Evolutionary conservation across 1,139 yeast species (phyloP).

Genomic region (Meyerozyma athensensis): DNA sequence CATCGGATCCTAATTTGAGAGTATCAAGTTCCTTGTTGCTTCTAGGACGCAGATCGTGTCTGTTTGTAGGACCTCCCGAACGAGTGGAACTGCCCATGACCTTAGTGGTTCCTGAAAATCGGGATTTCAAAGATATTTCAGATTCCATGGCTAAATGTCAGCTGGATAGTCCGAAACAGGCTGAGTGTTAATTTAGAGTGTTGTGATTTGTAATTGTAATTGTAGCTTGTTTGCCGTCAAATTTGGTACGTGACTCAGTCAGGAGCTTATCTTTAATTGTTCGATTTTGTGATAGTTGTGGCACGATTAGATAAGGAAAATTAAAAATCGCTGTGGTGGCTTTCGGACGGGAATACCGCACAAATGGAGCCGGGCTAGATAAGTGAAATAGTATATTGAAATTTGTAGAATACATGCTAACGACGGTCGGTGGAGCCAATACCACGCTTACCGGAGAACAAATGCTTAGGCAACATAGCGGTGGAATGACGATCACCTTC

Average conservation of each 20-base stretch:
- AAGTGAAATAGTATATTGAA: background rate
- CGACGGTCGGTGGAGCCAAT: constrained; percentile 74
- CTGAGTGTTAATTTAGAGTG: background rate
- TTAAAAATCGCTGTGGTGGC: background rate
- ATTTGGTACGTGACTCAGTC: background rate
- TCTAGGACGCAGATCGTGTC: constrained; percentile 2
- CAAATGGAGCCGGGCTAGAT: background rate
- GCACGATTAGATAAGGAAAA: constrained; percentile 1
- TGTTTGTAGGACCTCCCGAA: background rate
- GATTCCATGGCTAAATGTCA: too few species aligned
- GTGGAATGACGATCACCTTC: constrained; percentile 92
- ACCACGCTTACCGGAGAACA: constrained; percentile 95
- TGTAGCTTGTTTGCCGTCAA: background rate
- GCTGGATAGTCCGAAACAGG: background rate
- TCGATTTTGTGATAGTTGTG: constrained; percentile 2
- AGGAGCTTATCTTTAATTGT: constrained; percentile 1
- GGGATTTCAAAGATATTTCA: background rate
- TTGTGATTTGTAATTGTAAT: background rate
- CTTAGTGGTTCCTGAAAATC: background rate
- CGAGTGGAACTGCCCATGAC: background rate
- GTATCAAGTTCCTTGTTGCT: background rate
- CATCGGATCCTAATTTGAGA: background rate
- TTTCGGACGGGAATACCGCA: background rate
- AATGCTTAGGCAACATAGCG: constrained; percentile 85
- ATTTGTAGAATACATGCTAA: constrained; percentile 8